Base-by-base conservation (phyloP, 2,329 filamentous ascomycete genomes). In the Tolypocladium tropicale region DNA sequence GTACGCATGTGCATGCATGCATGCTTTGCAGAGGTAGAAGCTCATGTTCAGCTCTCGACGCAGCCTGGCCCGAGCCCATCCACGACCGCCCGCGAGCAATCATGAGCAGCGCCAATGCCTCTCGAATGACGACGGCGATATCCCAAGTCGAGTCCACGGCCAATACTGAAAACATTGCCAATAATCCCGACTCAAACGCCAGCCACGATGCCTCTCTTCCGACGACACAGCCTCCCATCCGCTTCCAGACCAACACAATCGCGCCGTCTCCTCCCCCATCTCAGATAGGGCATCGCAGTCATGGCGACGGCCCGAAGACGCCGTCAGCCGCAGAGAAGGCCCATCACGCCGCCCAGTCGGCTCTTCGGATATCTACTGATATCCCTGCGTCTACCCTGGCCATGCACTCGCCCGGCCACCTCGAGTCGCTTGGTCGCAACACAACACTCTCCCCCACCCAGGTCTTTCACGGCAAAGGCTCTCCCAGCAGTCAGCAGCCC, bases 341-440 rank as follows among this genome's bases (percentile, higher is more conserved):
- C 51, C 25, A 28, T 10, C 36, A 54, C 55, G 21, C 56, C 59
- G 37, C 60, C 53, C 41, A 53, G 58, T 63, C 66, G 23, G 62
- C 68, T 23, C 65, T 77, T 18, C 66, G 69, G 50, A 70, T 77
- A 54, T 70, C 70, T 9, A 76, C 74, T 53, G 70, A 74, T 56
- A 59, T 72, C 39, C 32, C 62, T 21, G 30, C 58, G 52, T 50
- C 58, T n/a, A 23, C 53, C 12, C 34, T 53, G 53, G 56, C 54
- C 28, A 61, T 58, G 58, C 57, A 65, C 62, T 58, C 57, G 55
- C 48, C 60, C 56, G 55, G 66, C 28, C 63, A 61, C 50, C 62
- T 64, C 36, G 65, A 69, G 71, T 68, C 72, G 57, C 66, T 74
- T 60, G 70, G 69, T 63, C 68, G 68, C 55, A 68, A 70, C 60